A percentile compares a stretch with the other conserved stretches of the same genome.
These are phyloP conservation scores for Linum trigynum DNA, from an alignment of 345 rosid genomes.

Conservation along the genomic window DNA sequence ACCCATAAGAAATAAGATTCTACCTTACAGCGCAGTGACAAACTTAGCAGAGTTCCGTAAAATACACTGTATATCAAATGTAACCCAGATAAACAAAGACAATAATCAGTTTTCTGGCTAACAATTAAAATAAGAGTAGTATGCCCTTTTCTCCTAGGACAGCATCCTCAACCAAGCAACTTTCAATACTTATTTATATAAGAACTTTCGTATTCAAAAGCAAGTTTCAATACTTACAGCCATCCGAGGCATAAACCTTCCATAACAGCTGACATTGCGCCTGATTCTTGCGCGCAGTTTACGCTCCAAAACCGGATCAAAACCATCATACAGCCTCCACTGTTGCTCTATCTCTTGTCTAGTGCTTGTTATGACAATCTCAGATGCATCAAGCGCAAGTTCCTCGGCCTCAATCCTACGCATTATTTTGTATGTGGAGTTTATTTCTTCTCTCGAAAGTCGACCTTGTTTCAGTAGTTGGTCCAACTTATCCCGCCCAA, in stretches of 20 bases:
- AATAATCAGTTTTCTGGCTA: background rate
- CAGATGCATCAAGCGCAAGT: constrained; percentile 78
- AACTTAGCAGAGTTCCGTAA: background rate
- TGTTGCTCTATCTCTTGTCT: constrained; percentile 94
- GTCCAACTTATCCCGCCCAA: constrained; percentile 93
- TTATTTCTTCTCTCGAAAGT: constrained; percentile 79
- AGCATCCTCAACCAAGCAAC: background rate
- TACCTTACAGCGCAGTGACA: background rate
- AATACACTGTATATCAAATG: background rate
- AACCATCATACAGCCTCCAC: constrained; percentile 97
- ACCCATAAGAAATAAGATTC: background rate
- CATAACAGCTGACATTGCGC: constrained; percentile 94
- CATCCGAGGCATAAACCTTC: constrained; percentile 95
- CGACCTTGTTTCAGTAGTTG: constrained; percentile 94
- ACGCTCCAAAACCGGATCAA: constrained; percentile 86
- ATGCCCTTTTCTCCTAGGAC: background rate
- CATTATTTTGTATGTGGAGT: constrained; percentile 85
- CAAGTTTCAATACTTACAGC: constrained; percentile 56
- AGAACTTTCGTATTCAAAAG: background rate
- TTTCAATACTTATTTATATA: background rate
- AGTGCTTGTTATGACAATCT: constrained; percentile 92
- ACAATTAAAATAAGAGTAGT: background rate
- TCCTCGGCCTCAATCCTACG: constrained; percentile 98
- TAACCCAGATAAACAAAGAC: background rate
- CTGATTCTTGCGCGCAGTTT: constrained; percentile 91